Evolutionary conservation across 1,284 basidiomycete genomes (phyloP), one percentile per base, ranked within the genome.

Genomic region (Moniliella sp.): DNA sequence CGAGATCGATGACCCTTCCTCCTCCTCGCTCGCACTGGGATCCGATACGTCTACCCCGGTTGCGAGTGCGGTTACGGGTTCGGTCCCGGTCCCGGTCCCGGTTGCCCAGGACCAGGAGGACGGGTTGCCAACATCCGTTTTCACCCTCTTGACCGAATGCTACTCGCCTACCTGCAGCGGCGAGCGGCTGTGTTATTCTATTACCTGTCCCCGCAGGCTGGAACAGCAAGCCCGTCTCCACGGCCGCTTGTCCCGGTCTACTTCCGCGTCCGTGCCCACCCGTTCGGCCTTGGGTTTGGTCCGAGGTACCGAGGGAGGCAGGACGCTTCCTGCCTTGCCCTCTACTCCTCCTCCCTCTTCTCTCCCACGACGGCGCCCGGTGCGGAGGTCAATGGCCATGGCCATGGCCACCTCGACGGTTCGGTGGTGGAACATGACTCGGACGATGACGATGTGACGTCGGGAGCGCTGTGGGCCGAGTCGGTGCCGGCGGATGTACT

Each of bases 81-180:
- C 9, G 21, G 8, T 23, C 21, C 9, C 21, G n/a, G 21, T 8
- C 21, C n/a, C n/a, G n/a, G 21, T n/a, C n/a, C n/a, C n/a, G n/a
- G n/a, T n/a, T n/a, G n/a, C n/a, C n/a, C 64, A 40, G 53, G 62
- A 23, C 56, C 69, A 36, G 62, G 66, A 48, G 33, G 68, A 66
- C 32, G 66, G 76, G 13, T 64, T 93, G 35, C 91, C 91, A 1
- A 76, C 78, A 0, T 88, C 91, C 27, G 86, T 97, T 11, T 97
- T 97, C 61, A 97, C 88, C 1, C 70, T 94, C 19, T 67, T 99
- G 37, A 91, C 86, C 1, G 83, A 91, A 57, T 99, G 91, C 62
- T 97, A 97, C 65, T 91, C 83, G 27, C 84, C 91, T n/a, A 99
- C 91, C 15, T 97, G 91, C 64, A 80, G 81, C 19, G 69, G 79